Evolutionary conservation across 805 yeast species (phyloP), one percentile per base, ranked within the genome.

Genomic region (Ogataea pini): DNA sequence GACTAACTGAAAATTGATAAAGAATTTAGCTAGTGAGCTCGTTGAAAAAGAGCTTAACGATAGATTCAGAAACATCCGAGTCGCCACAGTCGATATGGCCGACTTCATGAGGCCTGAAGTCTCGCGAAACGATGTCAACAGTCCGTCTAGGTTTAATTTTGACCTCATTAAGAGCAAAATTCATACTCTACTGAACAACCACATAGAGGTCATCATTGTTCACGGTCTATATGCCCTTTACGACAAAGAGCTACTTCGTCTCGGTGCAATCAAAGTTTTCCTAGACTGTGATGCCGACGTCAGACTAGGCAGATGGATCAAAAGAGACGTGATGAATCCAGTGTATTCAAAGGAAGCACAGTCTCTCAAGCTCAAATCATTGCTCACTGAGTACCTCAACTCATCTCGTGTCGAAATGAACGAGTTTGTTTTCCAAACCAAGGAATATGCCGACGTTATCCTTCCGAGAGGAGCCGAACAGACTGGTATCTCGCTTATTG

Each of bases 231-330:
- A 91, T 61, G 92, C 96, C 0, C 71, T 91, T 19, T 86, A 80
- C 60, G 84, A 88, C 62, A 68, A 70, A 38, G 71, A 70, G 16
- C 64, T 91, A 9, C 67, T 86, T 29, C 70, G 70, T 9, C 51
- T 76, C 59, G 83, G 91, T 0, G 72, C 80, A 1, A 71, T 90
- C 54, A 85, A 81, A 60, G 80, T 91, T 2, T 91, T 85, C 57
- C 74, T 91, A 13, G 94, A 88, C 55, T 78, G 89, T 52, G 97
- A 91, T 65, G 82, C 92, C 1, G 98, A 91, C 64, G 81, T 86
- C 4, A 70, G 97, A 46, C 70, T 91, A 34, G 83, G 89, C n/a
- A 77, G 96, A 54, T 81, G 94, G 86, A 84, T 88, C 40, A 70
- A 73, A 46, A 54, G 69, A 40, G 71, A 65, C 27, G 54, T 67